Percentiles rank a stretch among this genome's conserved stretches.
Conservation (phyloP, 2,329 filamentous ascomycete genomes). For the Neofusicoccum ribis region DNA sequence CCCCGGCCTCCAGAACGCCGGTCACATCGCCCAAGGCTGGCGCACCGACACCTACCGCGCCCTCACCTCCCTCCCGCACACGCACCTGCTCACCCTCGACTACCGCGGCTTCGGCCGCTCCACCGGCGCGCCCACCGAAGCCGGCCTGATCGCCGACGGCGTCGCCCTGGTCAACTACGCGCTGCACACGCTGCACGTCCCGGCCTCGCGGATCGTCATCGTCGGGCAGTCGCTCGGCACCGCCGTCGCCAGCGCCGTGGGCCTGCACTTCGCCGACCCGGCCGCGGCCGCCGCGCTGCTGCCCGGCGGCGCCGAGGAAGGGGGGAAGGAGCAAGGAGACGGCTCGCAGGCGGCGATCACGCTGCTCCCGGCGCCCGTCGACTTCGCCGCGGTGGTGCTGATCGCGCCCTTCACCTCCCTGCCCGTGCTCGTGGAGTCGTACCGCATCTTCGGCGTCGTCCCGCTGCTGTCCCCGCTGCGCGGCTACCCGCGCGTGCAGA, state of each 20-base stretch:
- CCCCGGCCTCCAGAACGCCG: conserved; percentile 66
- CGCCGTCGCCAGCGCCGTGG: conserved; percentile 70
- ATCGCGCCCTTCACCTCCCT: conserved; percentile 78
- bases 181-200: conserved; percentile 52
- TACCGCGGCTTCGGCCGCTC: conserved; percentile 62
- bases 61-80: conserved; percentile 65
- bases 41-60: conserved; percentile 77
- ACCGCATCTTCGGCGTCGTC: conserved; percentile 74
- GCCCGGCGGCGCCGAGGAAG: conserved; percentile 3
- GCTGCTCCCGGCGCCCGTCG: conserved; percentile 27
- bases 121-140: conserved; percentile 56
- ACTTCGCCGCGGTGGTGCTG: conserved; percentile 79
- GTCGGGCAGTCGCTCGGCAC: conserved; percentile 63
- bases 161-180: conserved; percentile 57
- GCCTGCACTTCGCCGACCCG: conserved; percentile 63
- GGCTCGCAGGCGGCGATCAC: not conserved
- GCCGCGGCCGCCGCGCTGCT: conserved; percentile 20
- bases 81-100: conserved; percentile 63
- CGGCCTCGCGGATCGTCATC: conserved; percentile 57
- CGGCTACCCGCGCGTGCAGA: conserved; percentile 64
- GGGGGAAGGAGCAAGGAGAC: conserved; percentile 24
- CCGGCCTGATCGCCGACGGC: conserved; percentile 57
- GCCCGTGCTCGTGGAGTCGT: conserved; percentile 71
- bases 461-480: conserved; percentile 77
- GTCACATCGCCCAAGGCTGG: conserved; percentile 76